phyloP scores from a whole-genome alignment of 768 basidiomycete genomes.

The Leucocoprinus leucothites region DNA sequence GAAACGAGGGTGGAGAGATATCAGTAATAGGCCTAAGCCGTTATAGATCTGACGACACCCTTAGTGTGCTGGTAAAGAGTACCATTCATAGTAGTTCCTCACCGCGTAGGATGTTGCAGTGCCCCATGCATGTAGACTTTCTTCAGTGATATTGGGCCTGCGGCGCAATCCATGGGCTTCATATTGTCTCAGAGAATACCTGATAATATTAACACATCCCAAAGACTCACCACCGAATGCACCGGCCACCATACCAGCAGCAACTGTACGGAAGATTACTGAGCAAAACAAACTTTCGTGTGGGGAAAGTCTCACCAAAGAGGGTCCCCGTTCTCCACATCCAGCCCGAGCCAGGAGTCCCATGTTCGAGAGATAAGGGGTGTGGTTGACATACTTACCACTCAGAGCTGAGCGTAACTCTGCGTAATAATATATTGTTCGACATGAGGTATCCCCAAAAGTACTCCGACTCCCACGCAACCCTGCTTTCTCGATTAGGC shows the following conservation, averaged over 20 bases:
- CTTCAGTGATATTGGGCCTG: constrained; percentile 44
- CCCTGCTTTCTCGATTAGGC: too few species aligned
- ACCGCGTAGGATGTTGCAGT: constrained; percentile 67
- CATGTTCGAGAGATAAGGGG: constrained; percentile 21
- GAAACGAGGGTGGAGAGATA: constrained; percentile 65
- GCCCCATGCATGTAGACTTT: constrained; percentile 56
- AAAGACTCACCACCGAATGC: constrained; percentile 55
- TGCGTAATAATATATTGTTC: too few species aligned
- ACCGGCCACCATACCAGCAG: constrained; percentile 55
- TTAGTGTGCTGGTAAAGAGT: background rate
- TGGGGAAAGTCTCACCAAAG: constrained; percentile 27
- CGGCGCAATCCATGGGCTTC: constrained; percentile 53
- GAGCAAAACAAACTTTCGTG: background rate
- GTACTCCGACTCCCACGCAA: too few species aligned
- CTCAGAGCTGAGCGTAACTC: too few species aligned
- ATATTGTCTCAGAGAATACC: background rate
- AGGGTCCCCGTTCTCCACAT: constrained; percentile 43
- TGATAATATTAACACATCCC: background rate
- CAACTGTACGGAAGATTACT: constrained; percentile 17
- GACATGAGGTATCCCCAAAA: too few species aligned
- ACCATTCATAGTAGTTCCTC: constrained; percentile 17
- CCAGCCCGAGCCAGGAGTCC: constrained; percentile 19
- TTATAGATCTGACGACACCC: constrained; percentile 51
- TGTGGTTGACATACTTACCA: constrained; percentile 23
- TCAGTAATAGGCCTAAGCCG: constrained; percentile 59